Evolutionary conservation across 495 filamentous ascomycete species (phyloP), one percentile per base, ranked within the genome.

Genomic region (Wilcoxina mikolae): DNA sequence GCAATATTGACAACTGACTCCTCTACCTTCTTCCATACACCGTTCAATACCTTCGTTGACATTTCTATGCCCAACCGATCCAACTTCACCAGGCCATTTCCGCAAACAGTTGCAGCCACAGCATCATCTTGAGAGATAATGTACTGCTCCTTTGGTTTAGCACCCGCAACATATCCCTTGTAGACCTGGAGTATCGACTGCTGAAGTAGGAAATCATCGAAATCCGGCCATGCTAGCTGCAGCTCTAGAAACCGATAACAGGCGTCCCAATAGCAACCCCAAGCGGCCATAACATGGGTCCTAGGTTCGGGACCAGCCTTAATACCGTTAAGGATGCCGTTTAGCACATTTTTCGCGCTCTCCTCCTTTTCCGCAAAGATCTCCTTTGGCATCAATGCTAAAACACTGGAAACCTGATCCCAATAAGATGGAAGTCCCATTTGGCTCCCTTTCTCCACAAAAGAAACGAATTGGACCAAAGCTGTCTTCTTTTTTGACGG

Each of bases 381-480:
- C 22, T 70, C 63, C 0, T 61, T 51, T 5, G 87, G 85, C 10
- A 95, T 64, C 0, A 65, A 61, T 9, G 69, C 61, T 29, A 95
- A 61, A 0, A 95, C 63, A 23, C 69, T 70, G 39, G 72, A 69
- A 31, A 94, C 58, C 2, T 76, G 75, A 15, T 68, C 59, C 91
- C 91, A 98, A 65, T 78, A 94, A 3, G 75, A 75, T 2, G 72
- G 67, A 2, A 77, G 68, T 10, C 82, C 79, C 5, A 77, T 78
- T 59, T 94, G 83, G 0, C 89, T 93, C 43, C 93, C 91, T 60
- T 80, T 80, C 53, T 82, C 78, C n/a, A 95, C 70, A 60, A 93
- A 93, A 18, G 77, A 72, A 28, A 73, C 75, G 2, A 98, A 61
- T 25, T 79, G 73, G 27, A 76, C 74, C 0, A 79, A 69, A 0